Percentiles rank a stretch among this genome's conserved stretches.
These are phyloP conservation scores for Lanmaoa pseudosensibilis DNA, from an alignment of 768 basidiomycete species.

Conservation along the genomic window DNA sequence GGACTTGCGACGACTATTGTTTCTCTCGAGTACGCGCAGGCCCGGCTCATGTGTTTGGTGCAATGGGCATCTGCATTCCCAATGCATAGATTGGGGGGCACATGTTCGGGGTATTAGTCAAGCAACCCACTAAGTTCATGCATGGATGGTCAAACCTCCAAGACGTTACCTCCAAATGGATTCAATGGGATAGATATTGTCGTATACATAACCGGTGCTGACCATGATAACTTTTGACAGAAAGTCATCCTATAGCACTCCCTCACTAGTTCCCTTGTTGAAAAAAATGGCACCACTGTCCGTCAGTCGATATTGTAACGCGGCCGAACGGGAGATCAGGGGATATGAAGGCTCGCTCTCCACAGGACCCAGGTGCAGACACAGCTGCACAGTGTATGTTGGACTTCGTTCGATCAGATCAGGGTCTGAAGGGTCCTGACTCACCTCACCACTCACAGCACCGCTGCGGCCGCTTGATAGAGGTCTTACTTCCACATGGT, in stretches of 20 bases:
- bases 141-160: neutral
- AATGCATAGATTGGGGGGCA: neutral
- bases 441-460: constrained; percentile 74
- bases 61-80: neutral
- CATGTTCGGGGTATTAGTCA: neutral
- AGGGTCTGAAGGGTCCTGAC: constrained; percentile 5
- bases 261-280: constrained; percentile 66
- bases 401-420: neutral
- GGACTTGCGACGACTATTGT: neutral
- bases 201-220: neutral
- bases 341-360: constrained; percentile 34
- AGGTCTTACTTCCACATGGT: constrained; percentile 71
- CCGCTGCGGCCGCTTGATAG: constrained; percentile 76
- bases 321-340: constrained; percentile 49
- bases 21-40: neutral
- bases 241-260: constrained; percentile 48
- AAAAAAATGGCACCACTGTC: constrained; percentile 70
- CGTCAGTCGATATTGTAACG: constrained; percentile 70
- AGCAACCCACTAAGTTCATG: neutral
- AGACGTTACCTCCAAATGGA: neutral
- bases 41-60: neutral
- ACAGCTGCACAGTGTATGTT: constrained; percentile 44
- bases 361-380: constrained; percentile 58
- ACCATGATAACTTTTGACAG: neutral
- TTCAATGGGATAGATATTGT: neutral